Evolutionary conservation across 768 basidiomycete species (phyloP), one percentile per base, ranked within the genome.

Genomic region (Tricholoma saponaceum): DNA sequence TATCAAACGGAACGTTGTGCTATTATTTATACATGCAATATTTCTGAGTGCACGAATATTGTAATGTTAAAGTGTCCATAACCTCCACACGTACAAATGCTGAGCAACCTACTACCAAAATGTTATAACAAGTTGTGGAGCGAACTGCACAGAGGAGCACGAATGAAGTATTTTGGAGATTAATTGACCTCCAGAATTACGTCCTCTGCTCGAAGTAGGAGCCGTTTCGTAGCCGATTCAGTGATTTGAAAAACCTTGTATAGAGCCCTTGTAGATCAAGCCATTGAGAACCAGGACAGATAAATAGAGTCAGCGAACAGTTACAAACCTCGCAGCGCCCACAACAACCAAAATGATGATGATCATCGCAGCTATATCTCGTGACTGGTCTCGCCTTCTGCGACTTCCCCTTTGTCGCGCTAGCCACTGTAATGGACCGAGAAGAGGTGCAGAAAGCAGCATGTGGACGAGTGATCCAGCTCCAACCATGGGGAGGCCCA

Each of bases 401-500:
- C 81, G 79, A 58, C 69, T 74, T 2, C 81, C 82, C 59, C 87
- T 74, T 63, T 84, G 84, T 22, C 87, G 81, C 26, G 86, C 85
- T 43, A 90, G 62, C 79, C 84, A 85, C 52, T 89, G 87, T 39
- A 91, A 68, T 13, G 89, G 89, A 0, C 79, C 83, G 47, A 89
- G 75, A 56, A 87, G 69, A 22, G 84, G 87, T 6, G 85, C 67
- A 3, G 87, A 82, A 10, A 85, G 60, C 14, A 92, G 70, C 81
- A 90, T 82, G 54, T 89, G 87, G 16, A 90, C 80, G 43, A 92
- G 69, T 14, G 88, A 91, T 18, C 83, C 83, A 39, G 87, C 89
- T 9, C 90, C 90, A 12, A 93, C 79, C 56, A 92, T 77, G 26
- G 91, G 90, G 13, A 92, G 74, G 22, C 91, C 91, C 23, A 93